Conservation (phyloP, 179 eudicot genomes). For the Monotropa hypopitys region DNA sequence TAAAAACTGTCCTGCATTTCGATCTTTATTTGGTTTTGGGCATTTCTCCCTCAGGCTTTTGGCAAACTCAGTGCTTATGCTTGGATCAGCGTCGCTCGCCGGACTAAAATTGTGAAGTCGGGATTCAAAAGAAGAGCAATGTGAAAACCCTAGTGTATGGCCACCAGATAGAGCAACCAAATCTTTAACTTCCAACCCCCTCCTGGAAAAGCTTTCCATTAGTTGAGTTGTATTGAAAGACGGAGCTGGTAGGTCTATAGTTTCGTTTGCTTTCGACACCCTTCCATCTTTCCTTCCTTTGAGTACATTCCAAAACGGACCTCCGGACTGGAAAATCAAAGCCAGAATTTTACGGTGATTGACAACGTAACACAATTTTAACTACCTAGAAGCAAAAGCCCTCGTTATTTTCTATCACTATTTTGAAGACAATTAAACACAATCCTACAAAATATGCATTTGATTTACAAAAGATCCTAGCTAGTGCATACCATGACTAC, state of each 20-base stretch:
- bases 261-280: constrained; percentile 43
- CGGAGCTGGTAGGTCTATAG: too few species aligned
- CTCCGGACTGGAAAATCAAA: constrained; percentile 22
- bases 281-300: constrained; percentile 68
- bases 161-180: constrained; percentile 59
- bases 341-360: too few species aligned
- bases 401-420: too few species aligned
- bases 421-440: too few species aligned
- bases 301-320: constrained; percentile 51
- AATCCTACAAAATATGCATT: too few species aligned
- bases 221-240: too few species aligned
- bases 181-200: constrained; percentile 35
- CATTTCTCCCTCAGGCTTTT: constrained; percentile 28
- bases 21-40: constrained; percentile 26
- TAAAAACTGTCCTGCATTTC: constrained; percentile 40
- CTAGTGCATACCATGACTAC: constrained; percentile 36
- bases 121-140: constrained; percentile 52
- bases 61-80: constrained; percentile 32
- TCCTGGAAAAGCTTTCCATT: constrained; percentile 48
- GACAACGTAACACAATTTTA: too few species aligned
- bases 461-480: too few species aligned
- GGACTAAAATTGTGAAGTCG: constrained; percentile 40
- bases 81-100: constrained; percentile 19
- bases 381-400: too few species aligned
- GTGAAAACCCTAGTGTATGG: constrained; percentile 72